phyloP scores from a whole-genome alignment of 192 early-diverging fungal species.

The Cetraspora pellucida region DNA sequence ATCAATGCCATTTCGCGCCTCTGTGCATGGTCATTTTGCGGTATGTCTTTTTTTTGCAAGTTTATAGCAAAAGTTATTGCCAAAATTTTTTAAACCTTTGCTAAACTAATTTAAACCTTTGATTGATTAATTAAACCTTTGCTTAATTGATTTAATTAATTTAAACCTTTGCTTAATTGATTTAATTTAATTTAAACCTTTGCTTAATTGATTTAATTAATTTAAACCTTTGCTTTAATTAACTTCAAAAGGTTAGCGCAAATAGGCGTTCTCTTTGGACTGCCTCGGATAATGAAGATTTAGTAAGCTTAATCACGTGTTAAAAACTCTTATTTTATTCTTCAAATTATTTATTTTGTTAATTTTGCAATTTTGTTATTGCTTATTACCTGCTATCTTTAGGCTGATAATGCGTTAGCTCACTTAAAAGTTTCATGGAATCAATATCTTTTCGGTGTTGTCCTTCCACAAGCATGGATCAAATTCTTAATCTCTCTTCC shows the following conservation, averaged over 20 bases:
- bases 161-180: too few species aligned
- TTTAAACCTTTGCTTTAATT: too few species aligned
- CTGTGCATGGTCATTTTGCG: not conserved
- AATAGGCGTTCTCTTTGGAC: constrained; percentile 8
- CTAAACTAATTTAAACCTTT: too few species aligned
- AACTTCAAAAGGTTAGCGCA: not conserved
- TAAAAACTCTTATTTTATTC: not conserved
- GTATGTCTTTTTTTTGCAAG: not conserved
- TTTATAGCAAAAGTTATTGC: too few species aligned
- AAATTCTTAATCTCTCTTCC: not conserved
- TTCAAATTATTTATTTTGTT: too few species aligned
- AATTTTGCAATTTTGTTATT: not conserved
- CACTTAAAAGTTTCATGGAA: constrained; percentile 1
- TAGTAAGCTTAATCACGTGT: not conserved
- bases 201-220: too few species aligned
- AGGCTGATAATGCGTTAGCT: not conserved
- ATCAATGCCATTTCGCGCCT: not conserved
- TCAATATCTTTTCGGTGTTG: not conserved
- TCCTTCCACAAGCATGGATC: not conserved
- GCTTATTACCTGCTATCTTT: too few species aligned
- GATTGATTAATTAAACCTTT: too few species aligned
- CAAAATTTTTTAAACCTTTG: too few species aligned
- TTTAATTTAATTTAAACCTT: too few species aligned
- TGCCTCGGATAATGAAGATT: not conserved
- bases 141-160: too few species aligned